A percentile compares a stretch with the other conserved stretches of the same genome.
phyloP scores from a whole-genome alignment of 108 stramenopile species.

The Cyclotella choctawhatcheeana region DNA sequence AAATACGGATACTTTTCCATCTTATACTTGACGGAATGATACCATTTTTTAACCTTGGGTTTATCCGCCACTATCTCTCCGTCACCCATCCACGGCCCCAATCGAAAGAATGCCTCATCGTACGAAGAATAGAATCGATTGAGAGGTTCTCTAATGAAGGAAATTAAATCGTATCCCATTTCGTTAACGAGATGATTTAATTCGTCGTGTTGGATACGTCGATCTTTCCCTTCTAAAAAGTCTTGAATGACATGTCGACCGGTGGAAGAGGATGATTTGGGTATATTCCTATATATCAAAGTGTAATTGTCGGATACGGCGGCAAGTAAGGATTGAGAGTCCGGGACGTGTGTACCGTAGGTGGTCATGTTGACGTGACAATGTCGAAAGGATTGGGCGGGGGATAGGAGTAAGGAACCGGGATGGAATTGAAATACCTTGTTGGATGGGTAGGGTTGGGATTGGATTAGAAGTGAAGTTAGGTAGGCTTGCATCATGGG shows the following conservation, averaged over 20 bases:
- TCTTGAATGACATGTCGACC: constrained; percentile 41
- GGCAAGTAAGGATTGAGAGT: neutral
- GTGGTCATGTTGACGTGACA: constrained; percentile 34
- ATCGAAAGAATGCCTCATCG: constrained; percentile 45
- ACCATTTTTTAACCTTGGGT: constrained; percentile 16
- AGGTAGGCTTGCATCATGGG: too few species aligned
- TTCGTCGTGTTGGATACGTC: constrained; percentile 12
- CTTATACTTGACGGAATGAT: constrained; percentile 23
- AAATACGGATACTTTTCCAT: constrained; percentile 47
- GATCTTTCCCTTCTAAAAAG: constrained; percentile 35
- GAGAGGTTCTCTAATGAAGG: constrained; percentile 46
- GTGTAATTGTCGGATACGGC: constrained; percentile 37
- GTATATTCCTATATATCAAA: constrained; percentile 41
- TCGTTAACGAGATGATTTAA: constrained; percentile 17
- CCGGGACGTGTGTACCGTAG: constrained; percentile 24
- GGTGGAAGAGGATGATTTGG: constrained; percentile 41
- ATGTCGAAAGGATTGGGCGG: constrained; percentile 27
- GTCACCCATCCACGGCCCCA: constrained; percentile 46
- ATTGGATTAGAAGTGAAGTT: too few species aligned
- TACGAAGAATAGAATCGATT: constrained; percentile 47
- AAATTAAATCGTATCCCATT: constrained; percentile 24
- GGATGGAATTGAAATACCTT: constrained; percentile 31
- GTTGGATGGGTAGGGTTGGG: constrained; percentile 12
- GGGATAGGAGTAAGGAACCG: constrained; percentile 23
- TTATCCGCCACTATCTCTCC: constrained; percentile 20